Base-by-base conservation (phyloP, 192 early-diverging fungal species). In the Thamnidium elegans region DNA sequence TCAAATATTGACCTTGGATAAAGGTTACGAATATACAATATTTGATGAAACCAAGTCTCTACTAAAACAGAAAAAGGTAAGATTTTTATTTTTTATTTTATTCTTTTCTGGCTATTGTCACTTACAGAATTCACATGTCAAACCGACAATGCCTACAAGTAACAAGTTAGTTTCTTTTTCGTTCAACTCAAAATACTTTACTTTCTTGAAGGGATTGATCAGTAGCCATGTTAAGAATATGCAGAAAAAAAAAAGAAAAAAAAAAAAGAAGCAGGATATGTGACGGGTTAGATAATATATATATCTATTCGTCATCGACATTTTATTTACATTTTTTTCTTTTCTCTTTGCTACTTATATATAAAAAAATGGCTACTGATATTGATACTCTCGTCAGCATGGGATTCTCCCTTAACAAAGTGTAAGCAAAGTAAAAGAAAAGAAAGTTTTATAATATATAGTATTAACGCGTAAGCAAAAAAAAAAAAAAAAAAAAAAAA, bases 341-440 rank as follows among this genome's bases (percentile, higher is more conserved):
- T 26, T 26, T 26, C 3, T 26, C 26, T 44, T 44, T 8, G 26
- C 3, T 26, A 26, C 26, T 26, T 26, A n/a, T 26, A 3, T 26
- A 26, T 26, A 26, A 36, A 36, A 65, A 11, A 23, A 81, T 81
- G 75, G 68, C 77, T 36, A 74, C 73, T 8, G 80, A 84, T 65
- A 73, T 76, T 56, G 79, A 83, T 58, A 73, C 79, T 34, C 70
- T 83, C 7, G 68, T 84, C 44, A 82, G 84, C 52, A 90, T 90
- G 90, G 88, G 90, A 9, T 91, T 91, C 55, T 78, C 80, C n/a
- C 64, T 65, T 43, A 75, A 76, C 30, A 86, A 82, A 62, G 87
- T 87, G 80, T 87, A 79, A 63, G 77, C 51, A 34, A 20, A n/a
- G n/a, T n/a, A n/a, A n/a, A n/a, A n/a, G n/a, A n/a, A n/a, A 14